Evolutionary conservation across 768 basidiomycete genomes (phyloP), one percentile per base, ranked within the genome.

Genomic region (Suillus weaverae): DNA sequence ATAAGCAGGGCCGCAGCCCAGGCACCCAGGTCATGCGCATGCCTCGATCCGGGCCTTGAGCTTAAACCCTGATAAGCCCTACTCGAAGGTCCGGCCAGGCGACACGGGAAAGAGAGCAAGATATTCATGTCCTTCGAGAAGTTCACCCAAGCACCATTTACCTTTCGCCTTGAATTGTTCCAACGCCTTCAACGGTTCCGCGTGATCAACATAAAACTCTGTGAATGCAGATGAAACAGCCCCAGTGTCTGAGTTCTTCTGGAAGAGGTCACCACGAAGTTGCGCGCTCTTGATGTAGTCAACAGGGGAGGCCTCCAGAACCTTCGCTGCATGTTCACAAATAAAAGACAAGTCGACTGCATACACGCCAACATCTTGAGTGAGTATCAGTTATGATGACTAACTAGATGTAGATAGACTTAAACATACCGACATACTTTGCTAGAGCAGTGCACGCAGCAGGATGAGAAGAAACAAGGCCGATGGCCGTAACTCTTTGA

Each of bases 161-260:
- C 20, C 18, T 13, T 14, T 56, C 22, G 13, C 36, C 11, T 55
- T 55, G 9, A 32, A 36, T n/a, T 46, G n/a, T 48, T 48, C 22
- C 11, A 78, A 66, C 7, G 70, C 73, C 5, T 59, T 66, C 44
- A 71, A 60, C 0, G 77, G 77, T 46, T 77, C 77, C 0, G 14
- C 43, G 60, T 80, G 78, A 48, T 77, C 73, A n/a, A 79, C 68
- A 62, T 66, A 76, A 62, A 78, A 79, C 10, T 70, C 39, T 0
- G 79, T 79, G 64, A 66, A 66, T 1, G 69, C 67, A 22, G 65
- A 68, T 2, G 73, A 78, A 18, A 77, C 57, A 14, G 69, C 69
- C 8, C 70, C 73, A 11, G 62, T 41, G 7, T 60, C 43, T 36
- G 48, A 14, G 18, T 63, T 60, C 4, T 60, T 60, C 30, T 70